Conservation (phyloP, 1,284 basidiomycete species). For the Kwoniella shivajii region DNA sequence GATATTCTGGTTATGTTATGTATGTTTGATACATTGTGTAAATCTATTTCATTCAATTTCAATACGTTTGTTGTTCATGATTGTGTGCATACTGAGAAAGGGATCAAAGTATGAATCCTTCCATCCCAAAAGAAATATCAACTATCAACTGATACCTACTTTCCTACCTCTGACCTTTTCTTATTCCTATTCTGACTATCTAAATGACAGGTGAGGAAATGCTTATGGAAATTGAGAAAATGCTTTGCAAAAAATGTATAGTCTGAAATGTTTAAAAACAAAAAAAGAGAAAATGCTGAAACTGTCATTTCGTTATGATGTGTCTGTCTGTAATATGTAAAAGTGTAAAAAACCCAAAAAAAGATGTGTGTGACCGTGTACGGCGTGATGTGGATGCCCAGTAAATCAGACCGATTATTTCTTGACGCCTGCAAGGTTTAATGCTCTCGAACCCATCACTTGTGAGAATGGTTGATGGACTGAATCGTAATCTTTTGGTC, state of each 20-base stretch:
- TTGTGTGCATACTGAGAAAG: no score
- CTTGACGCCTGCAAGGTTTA: slow-evolving; percentile 29
- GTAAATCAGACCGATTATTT: slow-evolving; percentile 9
- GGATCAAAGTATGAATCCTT: background rate
- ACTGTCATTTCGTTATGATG: background rate
- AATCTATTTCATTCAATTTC: no score
- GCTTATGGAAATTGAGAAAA: background rate
- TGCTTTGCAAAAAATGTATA: background rate
- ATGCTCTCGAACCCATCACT: slow-evolving; percentile 23
- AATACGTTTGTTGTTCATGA: no score
- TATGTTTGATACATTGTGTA: no score
- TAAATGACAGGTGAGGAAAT: background rate
- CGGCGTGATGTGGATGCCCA: background rate
- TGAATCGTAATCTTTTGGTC: slow-evolving; percentile 49
- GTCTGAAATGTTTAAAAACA: no score
- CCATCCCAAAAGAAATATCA: no score
- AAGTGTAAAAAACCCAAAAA: background rate
- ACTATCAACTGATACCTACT: no score
- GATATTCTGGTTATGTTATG: no score
- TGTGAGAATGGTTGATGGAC: slow-evolving; percentile 42
- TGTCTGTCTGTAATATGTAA: background rate
- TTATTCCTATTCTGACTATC: no score
- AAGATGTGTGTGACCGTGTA: background rate
- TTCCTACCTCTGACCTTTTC: no score
- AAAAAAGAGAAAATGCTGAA: background rate